Evolutionary conservation across 352 stramenopile genomes (phyloP).

Genomic region (Plasmopara viticola): DNA sequence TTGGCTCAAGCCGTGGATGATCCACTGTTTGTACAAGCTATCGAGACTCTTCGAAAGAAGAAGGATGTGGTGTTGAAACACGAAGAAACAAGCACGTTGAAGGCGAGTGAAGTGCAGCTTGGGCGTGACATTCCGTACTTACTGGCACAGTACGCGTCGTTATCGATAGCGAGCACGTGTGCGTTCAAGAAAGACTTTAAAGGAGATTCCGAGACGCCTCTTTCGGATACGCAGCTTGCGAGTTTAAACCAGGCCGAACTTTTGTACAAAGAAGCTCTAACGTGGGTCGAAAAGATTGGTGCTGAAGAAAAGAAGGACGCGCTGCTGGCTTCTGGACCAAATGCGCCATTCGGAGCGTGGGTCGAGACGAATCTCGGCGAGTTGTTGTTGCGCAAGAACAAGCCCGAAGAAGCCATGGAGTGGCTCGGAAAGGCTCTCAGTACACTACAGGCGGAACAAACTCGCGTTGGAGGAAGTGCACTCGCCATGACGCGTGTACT

Average conservation of each 20-base stretch:
- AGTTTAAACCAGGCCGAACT: constrained; percentile 58
- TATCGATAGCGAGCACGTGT: constrained; percentile 45
- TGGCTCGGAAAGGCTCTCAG: constrained; percentile 59
- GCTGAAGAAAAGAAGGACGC: constrained; percentile 41
- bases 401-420: constrained; percentile 61
- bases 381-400: constrained; percentile 48
- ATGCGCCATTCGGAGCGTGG: constrained; percentile 58
- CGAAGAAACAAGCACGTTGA: constrained; percentile 31
- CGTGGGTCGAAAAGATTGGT: constrained; percentile 48
- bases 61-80: constrained; percentile 56
- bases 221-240: constrained; percentile 33
- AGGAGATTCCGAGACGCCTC: constrained; percentile 19
- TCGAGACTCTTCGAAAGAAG: constrained; percentile 55
- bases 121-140: constrained; percentile 66
- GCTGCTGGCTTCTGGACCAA: constrained; percentile 38
- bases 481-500: constrained; percentile 60
- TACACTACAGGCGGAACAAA: constrained; percentile 49
- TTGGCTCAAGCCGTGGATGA: constrained; percentile 41
- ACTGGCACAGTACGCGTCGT: constrained; percentile 58
- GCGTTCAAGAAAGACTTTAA: constrained; percentile 22
- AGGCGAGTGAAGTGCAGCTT: constrained; percentile 42
- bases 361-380: constrained; percentile 68
- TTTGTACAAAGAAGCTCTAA: constrained; percentile 63
- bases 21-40: constrained; percentile 47
- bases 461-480: constrained; percentile 35